Conservation (phyloP, 805 yeast species). For the Candida yuanshanica region DNA sequence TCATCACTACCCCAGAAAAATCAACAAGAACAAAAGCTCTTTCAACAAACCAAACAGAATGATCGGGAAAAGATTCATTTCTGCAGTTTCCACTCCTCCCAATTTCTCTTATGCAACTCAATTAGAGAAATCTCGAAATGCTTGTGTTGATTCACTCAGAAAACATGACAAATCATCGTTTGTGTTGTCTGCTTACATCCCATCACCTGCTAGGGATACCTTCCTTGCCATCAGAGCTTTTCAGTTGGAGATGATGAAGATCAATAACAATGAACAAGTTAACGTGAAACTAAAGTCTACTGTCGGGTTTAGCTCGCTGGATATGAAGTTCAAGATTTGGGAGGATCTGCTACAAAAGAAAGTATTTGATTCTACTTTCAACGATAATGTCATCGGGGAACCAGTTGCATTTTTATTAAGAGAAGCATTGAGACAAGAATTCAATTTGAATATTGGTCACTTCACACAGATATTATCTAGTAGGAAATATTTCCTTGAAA, state of each 20-base stretch:
- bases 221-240: conserved; percentile 62
- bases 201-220: conserved; percentile 55
- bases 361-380: conserved; percentile 33
- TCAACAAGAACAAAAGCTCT: neutral
- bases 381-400: conserved; percentile 42
- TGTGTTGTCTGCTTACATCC: conserved; percentile 63
- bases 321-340: conserved; percentile 70
- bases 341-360: conserved; percentile 48
- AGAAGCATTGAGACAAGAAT: conserved; percentile 42
- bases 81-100: neutral
- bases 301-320: conserved; percentile 21
- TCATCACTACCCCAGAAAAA: neutral
- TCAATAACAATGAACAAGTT: conserved; percentile 26
- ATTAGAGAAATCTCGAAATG: conserved; percentile 1
- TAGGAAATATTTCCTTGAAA: conserved; percentile 46
- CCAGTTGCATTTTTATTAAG: conserved; percentile 60
- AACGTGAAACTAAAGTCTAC: conserved; percentile 26
- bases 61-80: neutral
- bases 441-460: conserved; percentile 46
- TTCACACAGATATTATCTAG: conserved; percentile 58
- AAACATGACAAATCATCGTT: conserved; percentile 57
- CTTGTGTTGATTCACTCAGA: conserved; percentile 26
- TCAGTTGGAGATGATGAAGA: conserved; percentile 55
- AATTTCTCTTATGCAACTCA: neutral
- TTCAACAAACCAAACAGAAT: too few species aligned